A percentile compares a stretch with the other conserved stretches of the same genome.
phyloP scores from a whole-genome alignment of 1,284 basidiomycete species.

The Cutaneotrichosporon spelunceum region DNA sequence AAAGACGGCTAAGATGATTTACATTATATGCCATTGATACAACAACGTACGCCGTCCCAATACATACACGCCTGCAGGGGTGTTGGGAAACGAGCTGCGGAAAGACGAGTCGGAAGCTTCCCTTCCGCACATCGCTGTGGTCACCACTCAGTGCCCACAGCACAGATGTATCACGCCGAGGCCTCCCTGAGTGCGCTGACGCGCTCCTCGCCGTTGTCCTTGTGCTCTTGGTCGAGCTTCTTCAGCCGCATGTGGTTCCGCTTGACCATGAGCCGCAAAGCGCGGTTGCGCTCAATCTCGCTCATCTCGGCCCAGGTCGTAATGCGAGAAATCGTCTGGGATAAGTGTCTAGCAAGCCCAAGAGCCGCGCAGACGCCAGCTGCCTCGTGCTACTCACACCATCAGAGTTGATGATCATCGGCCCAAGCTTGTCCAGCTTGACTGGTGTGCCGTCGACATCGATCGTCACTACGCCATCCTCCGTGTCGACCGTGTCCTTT shows the following conservation, averaged over 20 bases:
- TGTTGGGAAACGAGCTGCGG: background rate
- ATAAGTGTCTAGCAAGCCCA: too few relatives aligned
- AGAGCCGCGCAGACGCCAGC: too few relatives aligned
- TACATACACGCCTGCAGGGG: background rate
- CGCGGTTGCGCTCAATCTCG: conserved; percentile 47
- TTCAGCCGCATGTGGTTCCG: conserved; percentile 47
- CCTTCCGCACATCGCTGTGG: background rate
- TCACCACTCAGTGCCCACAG: background rate
- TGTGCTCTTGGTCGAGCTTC: conserved; percentile 29
- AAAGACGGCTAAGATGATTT: background rate
- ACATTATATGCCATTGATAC: background rate
- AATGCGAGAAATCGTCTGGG: conserved; percentile 49
- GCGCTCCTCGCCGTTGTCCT: conserved; percentile 14
- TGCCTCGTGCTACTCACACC: conserved; percentile 40
- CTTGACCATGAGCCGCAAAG: conserved; percentile 49
- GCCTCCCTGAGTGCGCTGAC: conserved; percentile 21
- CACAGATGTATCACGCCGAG: background rate
- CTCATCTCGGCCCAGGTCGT: conserved; percentile 49
- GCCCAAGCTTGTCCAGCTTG: conserved; percentile 48
- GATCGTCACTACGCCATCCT: conserved; percentile 30
- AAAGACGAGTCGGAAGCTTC: background rate
- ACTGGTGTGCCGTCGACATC: conserved; percentile 44
- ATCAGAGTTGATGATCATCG: conserved; percentile 52
- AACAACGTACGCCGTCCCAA: background rate
- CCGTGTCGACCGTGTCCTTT: background rate